phyloP scores from a whole-genome alignment of 129 eudicot genomes.

The Artemisia argyi region DNA sequence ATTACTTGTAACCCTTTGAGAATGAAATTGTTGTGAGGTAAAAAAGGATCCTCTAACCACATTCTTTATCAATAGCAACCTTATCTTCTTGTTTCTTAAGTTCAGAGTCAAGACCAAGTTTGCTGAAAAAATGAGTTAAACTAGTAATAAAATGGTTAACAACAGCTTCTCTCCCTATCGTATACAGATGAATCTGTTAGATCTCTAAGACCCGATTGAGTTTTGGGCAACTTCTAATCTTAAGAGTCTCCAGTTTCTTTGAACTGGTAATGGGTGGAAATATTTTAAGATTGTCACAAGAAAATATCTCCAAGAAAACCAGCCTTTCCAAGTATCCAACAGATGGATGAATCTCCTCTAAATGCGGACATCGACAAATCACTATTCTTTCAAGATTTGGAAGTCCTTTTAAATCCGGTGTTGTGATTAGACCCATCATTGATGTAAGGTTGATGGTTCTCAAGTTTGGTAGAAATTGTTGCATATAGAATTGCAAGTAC shows the following conservation, averaged over 20 bases:
- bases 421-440: neutral
- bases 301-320: neutral
- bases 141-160: neutral
- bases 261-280: neutral
- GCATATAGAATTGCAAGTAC: neutral
- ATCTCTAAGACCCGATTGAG: neutral
- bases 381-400: conserved; percentile 21
- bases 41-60: neutral
- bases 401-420: conserved; percentile 25
- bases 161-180: conserved; percentile 1
- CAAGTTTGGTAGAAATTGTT: conserved; percentile 12
- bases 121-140: neutral
- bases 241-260: neutral
- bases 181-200: too few relatives aligned
- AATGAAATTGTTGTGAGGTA: conserved; percentile 3
- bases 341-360: conserved; percentile 23
- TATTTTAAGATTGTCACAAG: neutral
- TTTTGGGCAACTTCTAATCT: neutral
- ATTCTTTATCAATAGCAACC: neutral
- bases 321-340: conserved; percentile 16
- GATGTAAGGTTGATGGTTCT: conserved; percentile 6
- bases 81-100: too few relatives aligned
- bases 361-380: neutral
- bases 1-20: conserved; percentile 1
- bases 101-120: neutral